These are phyloP conservation scores for Fusarium foetens DNA, from an alignment of 2,329 filamentous ascomycete species.

Conservation along the genomic window DNA sequence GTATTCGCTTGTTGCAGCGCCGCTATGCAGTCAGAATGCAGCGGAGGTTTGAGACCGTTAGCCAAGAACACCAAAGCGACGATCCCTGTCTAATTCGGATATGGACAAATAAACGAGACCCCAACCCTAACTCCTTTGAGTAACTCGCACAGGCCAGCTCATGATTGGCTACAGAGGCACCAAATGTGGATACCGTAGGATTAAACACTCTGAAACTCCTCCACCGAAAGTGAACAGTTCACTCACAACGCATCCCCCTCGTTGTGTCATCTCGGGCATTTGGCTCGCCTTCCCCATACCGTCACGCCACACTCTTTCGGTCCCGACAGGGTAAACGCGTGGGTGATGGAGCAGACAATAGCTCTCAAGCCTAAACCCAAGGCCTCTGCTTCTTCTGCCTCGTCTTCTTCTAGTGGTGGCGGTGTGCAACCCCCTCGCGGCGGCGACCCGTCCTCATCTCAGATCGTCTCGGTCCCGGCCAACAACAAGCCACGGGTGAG, in stretches of 20 bases:
- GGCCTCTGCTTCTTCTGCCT: not conserved
- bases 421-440: not conserved
- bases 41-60: not conserved
- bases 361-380: not conserved
- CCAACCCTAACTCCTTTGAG: constrained; percentile 9
- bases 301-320: not conserved
- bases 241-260: not conserved
- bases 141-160: constrained; percentile 16
- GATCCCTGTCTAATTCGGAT: constrained; percentile 1
- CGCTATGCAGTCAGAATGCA: not conserved
- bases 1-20: not conserved
- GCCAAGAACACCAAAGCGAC: not conserved
- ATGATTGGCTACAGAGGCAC: constrained; percentile 4
- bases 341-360: not conserved
- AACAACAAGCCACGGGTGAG: constrained; percentile 6
- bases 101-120: not conserved
- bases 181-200: not conserved
- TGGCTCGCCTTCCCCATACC: not conserved
- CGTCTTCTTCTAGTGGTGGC: not conserved
- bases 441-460: not conserved
- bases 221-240: constrained; percentile 1
- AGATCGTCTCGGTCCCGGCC: not conserved
- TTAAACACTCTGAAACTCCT: not conserved
- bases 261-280: not conserved
- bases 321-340: not conserved